Conservation (phyloP, 345 rosid species). For the Clarkia xantiana region DNA sequence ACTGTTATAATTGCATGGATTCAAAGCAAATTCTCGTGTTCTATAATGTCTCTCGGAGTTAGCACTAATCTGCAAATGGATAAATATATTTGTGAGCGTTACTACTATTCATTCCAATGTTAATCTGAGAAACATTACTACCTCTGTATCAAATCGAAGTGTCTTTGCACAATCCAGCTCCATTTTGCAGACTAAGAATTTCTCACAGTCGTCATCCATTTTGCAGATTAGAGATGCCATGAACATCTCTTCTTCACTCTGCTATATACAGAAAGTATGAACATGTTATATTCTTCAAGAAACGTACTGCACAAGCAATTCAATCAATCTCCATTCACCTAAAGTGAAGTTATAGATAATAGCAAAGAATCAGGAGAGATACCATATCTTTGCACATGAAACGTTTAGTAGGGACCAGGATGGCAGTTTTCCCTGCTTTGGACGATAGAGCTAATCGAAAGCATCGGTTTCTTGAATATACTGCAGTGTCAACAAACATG, state of each 20-base stretch:
- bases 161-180: slow-evolving; percentile 80
- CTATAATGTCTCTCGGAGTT: slow-evolving; percentile 19
- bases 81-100: neutral
- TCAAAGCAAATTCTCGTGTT: slow-evolving; percentile 19
- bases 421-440: slow-evolving; percentile 75
- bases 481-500: slow-evolving; percentile 81
- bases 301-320: neutral
- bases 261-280: slow-evolving; percentile 6
- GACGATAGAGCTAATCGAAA: slow-evolving; percentile 84
- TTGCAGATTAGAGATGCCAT: slow-evolving; percentile 86
- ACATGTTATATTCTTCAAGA: no score
- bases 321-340: no score
- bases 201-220: slow-evolving; percentile 61
- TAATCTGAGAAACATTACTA: slow-evolving; percentile 13
- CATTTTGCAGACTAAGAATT: slow-evolving; percentile 78
- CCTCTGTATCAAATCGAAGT: slow-evolving; percentile 87
- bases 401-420: slow-evolving; percentile 75
- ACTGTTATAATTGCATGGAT: slow-evolving; percentile 23
- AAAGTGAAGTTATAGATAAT: no score
- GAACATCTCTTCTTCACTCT: slow-evolving; percentile 75
- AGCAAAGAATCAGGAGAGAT: slow-evolving; percentile 13
- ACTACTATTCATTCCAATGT: neutral
- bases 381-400: slow-evolving; percentile 78
- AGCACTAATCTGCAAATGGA: slow-evolving; percentile 33
- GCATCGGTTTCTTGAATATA: slow-evolving; percentile 88